Conservation (phyloP, 495 filamentous ascomycete species). For the Annulohypoxylon maeteangense region DNA sequence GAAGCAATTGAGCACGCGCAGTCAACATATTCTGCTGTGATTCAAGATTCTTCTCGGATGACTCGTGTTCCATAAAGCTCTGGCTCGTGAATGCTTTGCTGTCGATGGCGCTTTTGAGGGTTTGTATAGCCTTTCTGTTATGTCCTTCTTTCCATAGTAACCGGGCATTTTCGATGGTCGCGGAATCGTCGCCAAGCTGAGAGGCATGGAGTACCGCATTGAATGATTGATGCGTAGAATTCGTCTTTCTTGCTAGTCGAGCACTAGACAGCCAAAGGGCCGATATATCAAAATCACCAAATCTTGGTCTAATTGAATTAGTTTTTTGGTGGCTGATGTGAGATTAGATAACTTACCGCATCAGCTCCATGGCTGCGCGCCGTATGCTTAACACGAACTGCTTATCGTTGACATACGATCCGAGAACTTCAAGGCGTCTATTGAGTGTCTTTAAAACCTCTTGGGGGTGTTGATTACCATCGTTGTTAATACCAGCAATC, state of each 20-base stretch:
- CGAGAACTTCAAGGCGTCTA: conserved; percentile 82
- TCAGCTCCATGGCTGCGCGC: conserved; percentile 84
- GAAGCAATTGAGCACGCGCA: conserved; percentile 78
- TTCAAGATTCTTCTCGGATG: conserved; percentile 55
- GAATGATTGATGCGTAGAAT: conserved; percentile 85
- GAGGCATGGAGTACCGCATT: conserved; percentile 92
- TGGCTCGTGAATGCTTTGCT: conserved; percentile 69
- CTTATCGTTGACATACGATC: conserved; percentile 88
- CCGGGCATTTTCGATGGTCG: conserved; percentile 90
- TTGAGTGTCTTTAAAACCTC: conserved; percentile 69
- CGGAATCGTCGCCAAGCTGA: conserved; percentile 81
- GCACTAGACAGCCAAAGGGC: conserved; percentile 88
- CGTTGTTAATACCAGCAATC: conserved; percentile 66
- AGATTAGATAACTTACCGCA: conserved; percentile 58
- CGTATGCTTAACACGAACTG: conserved; percentile 92
- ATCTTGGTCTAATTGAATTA: conserved; percentile 56
- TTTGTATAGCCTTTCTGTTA: conserved; percentile 94
- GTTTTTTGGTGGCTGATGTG: conserved; percentile 38
- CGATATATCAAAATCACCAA: conserved; percentile 75
- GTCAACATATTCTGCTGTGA: conserved; percentile 64
- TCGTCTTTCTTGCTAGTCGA: conserved; percentile 84
- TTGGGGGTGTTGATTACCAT: conserved; percentile 51
- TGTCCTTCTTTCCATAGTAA: conserved; percentile 95
- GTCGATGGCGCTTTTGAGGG: conserved; percentile 82
- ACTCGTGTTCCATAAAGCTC: conserved; percentile 56